Percentiles rank a stretch among this genome's conserved stretches.
These are phyloP conservation scores for Yarrowia alimentaria DNA, from an alignment of 805 yeast species.

Conservation along the genomic window DNA sequence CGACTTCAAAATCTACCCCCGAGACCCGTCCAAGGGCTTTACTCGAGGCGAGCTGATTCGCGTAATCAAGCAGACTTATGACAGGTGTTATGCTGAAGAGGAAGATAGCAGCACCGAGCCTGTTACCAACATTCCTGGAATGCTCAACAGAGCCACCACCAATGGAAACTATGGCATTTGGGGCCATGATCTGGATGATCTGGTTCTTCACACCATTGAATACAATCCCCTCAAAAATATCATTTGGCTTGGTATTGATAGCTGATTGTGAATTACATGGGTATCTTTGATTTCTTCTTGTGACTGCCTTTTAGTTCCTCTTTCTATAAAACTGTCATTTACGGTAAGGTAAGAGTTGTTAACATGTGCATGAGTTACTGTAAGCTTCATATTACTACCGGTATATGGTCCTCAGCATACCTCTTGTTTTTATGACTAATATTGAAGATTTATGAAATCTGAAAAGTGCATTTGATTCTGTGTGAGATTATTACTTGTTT, in stretches of 20 bases:
- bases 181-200: constrained; percentile 22
- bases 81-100: constrained; percentile 13
- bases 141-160: constrained; percentile 11
- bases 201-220: constrained; percentile 18
- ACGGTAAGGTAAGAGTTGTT: too few relatives aligned
- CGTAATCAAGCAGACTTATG: constrained; percentile 2
- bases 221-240: not conserved
- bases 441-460: too few relatives aligned
- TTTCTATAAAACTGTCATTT: too few relatives aligned
- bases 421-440: too few relatives aligned
- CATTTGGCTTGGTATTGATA: constrained; percentile 25
- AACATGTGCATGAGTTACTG: too few relatives aligned
- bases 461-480: too few relatives aligned
- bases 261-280: too few relatives aligned
- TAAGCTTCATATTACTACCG: too few relatives aligned
- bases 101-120: constrained; percentile 9
- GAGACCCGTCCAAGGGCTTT: constrained; percentile 8
- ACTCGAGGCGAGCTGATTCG: constrained; percentile 1
- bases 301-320: too few relatives aligned
- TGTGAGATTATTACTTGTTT: too few relatives aligned
- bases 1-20: constrained; percentile 19
- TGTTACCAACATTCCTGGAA: constrained; percentile 15
- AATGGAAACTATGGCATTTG: constrained; percentile 23
- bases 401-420: too few relatives aligned
- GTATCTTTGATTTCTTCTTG: too few relatives aligned